Evolutionary conservation across 352 stramenopile species (phyloP).

Genomic region (Globisporangium cederbergense): DNA sequence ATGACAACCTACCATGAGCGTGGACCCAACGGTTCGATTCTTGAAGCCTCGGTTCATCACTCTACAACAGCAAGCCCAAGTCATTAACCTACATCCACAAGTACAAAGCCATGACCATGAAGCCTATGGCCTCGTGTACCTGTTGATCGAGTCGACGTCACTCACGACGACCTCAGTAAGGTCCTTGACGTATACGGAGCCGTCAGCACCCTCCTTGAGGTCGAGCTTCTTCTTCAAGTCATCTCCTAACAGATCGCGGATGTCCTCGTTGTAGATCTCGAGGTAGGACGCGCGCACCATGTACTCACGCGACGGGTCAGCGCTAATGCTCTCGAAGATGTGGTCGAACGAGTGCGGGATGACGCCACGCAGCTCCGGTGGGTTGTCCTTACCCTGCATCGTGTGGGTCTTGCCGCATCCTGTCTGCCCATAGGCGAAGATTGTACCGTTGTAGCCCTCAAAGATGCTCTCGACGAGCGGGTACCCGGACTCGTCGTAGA

Average conservation of each 20-base stretch:
- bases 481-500: conserved; percentile 85
- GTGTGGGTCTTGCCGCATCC: conserved; percentile 85
- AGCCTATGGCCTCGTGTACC: conserved; percentile 7
- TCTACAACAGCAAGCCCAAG: not conserved
- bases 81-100: not conserved
- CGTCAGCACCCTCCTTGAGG: conserved; percentile 80
- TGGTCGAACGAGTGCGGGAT: conserved; percentile 86
- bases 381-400: conserved; percentile 79
- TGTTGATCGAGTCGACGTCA: conserved; percentile 76
- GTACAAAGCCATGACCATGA: not conserved
- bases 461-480: conserved; percentile 90
- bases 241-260: conserved; percentile 87
- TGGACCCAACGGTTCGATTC: conserved; percentile 76
- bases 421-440: conserved; percentile 90
- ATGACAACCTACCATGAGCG: conserved; percentile 57
- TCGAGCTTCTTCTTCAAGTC: conserved; percentile 78
- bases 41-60: conserved; percentile 84
- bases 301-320: conserved; percentile 65
- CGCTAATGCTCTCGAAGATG: conserved; percentile 83
- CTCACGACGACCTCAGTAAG: conserved; percentile 81
- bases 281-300: conserved; percentile 90
- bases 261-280: conserved; percentile 96
- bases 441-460: conserved; percentile 90
- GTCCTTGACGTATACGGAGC: conserved; percentile 88
- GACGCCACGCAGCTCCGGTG: conserved; percentile 70